Conservation (phyloP, 345 rosid genomes). For the Sapria himalayana region DNA sequence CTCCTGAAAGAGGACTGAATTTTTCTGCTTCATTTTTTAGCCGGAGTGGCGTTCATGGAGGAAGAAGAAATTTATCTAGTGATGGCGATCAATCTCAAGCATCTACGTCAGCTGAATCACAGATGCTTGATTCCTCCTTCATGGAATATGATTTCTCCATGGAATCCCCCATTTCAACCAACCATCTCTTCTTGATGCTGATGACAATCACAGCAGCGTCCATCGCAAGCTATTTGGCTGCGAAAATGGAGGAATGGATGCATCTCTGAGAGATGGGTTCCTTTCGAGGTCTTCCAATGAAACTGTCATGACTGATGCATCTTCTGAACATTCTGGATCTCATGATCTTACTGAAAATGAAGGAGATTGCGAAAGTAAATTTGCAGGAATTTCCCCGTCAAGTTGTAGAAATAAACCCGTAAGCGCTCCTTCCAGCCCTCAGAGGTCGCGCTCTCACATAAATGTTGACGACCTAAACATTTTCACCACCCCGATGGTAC, state of each 20-base stretch:
- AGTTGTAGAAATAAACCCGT: conserved; percentile 25
- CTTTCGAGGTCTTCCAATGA: conserved; percentile 30
- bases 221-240: conserved; percentile 36
- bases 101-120: conserved; percentile 68
- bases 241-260: conserved; percentile 38
- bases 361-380: conserved; percentile 20
- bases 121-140: conserved; percentile 38
- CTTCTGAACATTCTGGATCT: conserved; percentile 11
- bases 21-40: conserved; percentile 46
- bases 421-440: conserved; percentile 52
- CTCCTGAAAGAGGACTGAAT: conserved; percentile 27
- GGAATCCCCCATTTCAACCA: conserved; percentile 38
- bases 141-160: conserved; percentile 28
- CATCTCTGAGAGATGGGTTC: conserved; percentile 57
- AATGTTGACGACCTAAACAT: conserved; percentile 23
- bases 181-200: conserved; percentile 14
- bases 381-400: conserved; percentile 24
- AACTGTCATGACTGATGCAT: conserved; percentile 18
- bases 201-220: conserved; percentile 36
- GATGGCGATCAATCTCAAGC: conserved; percentile 21
- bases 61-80: conserved; percentile 12
- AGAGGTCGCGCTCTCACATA: conserved; percentile 36
- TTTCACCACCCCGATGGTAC: conserved; percentile 60
- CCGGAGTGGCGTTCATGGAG: conserved; percentile 14
- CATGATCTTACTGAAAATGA: conserved; percentile 14